Base-by-base conservation (phyloP, 352 stramenopile species). In the Phytophthora idaei region DNA sequence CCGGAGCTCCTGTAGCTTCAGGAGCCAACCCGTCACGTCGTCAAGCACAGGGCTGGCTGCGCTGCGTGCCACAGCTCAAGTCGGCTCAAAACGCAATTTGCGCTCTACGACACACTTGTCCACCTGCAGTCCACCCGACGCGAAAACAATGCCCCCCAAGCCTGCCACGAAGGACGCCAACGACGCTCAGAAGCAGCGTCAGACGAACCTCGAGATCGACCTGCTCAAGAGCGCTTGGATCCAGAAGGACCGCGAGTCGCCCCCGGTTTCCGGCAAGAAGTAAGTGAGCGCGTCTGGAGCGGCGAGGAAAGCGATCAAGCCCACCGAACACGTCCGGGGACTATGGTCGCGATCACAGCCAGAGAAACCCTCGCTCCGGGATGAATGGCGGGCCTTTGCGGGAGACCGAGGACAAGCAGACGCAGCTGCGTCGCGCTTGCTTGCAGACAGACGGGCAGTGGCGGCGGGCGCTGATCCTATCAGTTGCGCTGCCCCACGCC, bases 201-300 rank as follows among this genome's bases (percentile, higher is more conserved):
- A 86, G 75, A 86, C 73, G 27, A 86, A 86, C 75, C 78, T 86
- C 50, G 78, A 86, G 71, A 86, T 86, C 64, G 78, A 86, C 58
- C 57, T 86, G 37, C 75, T 86, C 64, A 86, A 86, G 75, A 83
- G 75, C 12, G 78, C 78, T 1, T 83, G 75, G 78, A 86, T 86
- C 61, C 78, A 80, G 48, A 86, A 86, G 65, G 78, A 86, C 70
- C 78, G 78, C 46, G 78, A 86, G 36, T 72, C 70, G 29, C 70
- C 70, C 14, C 70, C 70, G 27, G 64, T 56, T 49, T 45, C 50
- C 8, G 57, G 51, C 47, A 77, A 74, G 61, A 74, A 77, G 61
- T 74, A 77, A 71, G 12, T 50, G 41, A 17, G 44, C 52, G 27
- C 48, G 48, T 54, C 27, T 27, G 37, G 27, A 27, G 21, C 41